phyloP scores from a whole-genome alignment of 768 basidiomycete genomes.

The Lactifluus hygrophoroides region DNA sequence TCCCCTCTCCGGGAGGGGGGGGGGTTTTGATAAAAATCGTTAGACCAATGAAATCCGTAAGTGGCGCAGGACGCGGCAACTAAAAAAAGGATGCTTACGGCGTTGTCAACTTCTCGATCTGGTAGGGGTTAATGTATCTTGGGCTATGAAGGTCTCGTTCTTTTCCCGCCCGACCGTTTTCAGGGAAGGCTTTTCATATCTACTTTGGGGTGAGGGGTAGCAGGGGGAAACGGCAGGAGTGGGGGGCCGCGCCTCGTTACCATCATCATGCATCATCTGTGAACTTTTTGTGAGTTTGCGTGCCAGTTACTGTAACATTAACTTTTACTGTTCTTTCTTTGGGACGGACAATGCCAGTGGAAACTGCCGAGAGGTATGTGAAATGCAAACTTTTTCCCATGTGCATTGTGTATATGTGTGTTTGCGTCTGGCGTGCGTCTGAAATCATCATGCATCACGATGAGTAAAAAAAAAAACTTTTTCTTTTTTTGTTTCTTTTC shows the following conservation, averaged over 20 bases:
- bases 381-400: background rate
- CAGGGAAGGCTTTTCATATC: background rate
- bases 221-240: too few relatives aligned
- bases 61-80: background rate
- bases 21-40: background rate
- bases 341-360: too few relatives aligned
- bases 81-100: background rate
- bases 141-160: background rate
- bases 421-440: too few relatives aligned
- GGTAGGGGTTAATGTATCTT: background rate
- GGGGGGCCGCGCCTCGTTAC: too few relatives aligned
- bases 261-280: background rate
- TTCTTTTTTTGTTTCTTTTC: too few relatives aligned
- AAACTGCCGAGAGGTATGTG: background rate
- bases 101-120: background rate
- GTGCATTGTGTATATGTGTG: too few relatives aligned
- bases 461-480: too few relatives aligned
- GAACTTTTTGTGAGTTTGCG: too few relatives aligned
- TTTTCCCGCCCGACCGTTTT: background rate
- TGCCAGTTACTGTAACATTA: too few relatives aligned
- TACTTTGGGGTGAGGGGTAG: background rate
- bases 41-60: background rate
- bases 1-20: too few relatives aligned
- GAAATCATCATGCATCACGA: too few relatives aligned
- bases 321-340: background rate